A percentile compares a stretch with the other conserved stretches of the same genome.
Conservation (phyloP, 139 green algal genomes). For the Coccomyxa sp. region DNA sequence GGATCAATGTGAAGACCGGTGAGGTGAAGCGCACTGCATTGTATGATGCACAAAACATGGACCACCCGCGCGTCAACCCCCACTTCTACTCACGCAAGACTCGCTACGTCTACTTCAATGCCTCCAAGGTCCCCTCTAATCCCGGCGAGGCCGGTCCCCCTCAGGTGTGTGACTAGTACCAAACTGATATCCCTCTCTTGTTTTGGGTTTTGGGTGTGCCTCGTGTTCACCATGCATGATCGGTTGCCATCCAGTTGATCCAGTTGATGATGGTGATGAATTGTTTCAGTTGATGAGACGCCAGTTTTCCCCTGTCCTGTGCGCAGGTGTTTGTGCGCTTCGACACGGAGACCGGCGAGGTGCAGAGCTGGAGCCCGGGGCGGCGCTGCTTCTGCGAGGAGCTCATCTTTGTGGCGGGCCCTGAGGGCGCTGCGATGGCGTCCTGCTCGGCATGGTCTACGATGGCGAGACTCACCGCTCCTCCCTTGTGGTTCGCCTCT, state of each 20-base stretch:
- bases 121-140: neutral
- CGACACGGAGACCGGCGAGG: conserved; percentile 18
- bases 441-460: conserved; percentile 57
- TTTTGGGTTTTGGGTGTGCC: no score
- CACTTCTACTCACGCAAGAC: conserved; percentile 14
- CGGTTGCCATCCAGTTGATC: no score
- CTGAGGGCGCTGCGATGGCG: conserved; percentile 46
- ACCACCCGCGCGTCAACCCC: conserved; percentile 19
- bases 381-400: conserved; percentile 47
- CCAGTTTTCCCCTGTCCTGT: no score
- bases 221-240: no score
- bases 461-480: conserved; percentile 32
- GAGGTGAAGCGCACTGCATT: conserved; percentile 3
- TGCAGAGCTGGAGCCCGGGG: conserved; percentile 31
- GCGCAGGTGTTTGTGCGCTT: conserved; percentile 20
- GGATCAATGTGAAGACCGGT: conserved; percentile 15
- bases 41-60: conserved; percentile 13
- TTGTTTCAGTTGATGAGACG: no score
- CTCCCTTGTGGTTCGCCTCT: conserved; percentile 11
- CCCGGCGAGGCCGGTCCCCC: neutral
- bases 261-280: no score
- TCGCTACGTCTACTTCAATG: conserved; percentile 19
- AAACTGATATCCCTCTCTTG: neutral
- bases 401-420: conserved; percentile 62
- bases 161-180: neutral